phyloP scores from a whole-genome alignment of 2,329 filamentous ascomycete species.

The Claviceps spartinae region DNA sequence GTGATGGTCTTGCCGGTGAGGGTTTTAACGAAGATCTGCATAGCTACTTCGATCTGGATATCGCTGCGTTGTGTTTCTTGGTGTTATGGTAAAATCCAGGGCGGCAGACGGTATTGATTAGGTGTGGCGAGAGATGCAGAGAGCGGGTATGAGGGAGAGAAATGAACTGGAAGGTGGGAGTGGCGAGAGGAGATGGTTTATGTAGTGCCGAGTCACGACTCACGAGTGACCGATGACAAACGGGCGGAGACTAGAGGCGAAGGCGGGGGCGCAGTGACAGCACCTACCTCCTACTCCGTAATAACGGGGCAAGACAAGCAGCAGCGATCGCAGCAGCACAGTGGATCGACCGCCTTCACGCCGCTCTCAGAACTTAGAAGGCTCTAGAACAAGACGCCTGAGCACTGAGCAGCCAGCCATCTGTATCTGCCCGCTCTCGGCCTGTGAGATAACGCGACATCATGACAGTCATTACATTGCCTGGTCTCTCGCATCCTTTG shows the following conservation, averaged over 20 bases:
- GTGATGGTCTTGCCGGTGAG: slow-evolving; percentile 55
- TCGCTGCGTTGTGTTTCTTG: slow-evolving; percentile 2
- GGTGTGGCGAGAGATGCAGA: slow-evolving; percentile 4
- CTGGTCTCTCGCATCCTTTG: no score
- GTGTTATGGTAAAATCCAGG: slow-evolving; percentile 4
- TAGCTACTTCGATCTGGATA: slow-evolving; percentile 6
- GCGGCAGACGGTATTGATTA: slow-evolving; percentile 4
- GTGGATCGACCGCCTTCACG: not conserved
- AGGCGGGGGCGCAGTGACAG: slow-evolving; percentile 16
- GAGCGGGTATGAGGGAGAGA: slow-evolving; percentile 3
- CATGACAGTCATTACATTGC: no score
- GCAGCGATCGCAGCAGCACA: not conserved
- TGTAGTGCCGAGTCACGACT: slow-evolving; percentile 10
- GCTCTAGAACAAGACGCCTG: slow-evolving; percentile 21
- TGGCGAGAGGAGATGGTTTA: slow-evolving; percentile 17
- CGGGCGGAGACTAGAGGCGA: slow-evolving; percentile 11
- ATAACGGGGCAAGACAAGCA: slow-evolving; percentile 10
- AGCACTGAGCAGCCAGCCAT: not conserved
- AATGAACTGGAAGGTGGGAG: slow-evolving; percentile 5
- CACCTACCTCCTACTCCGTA: slow-evolving; percentile 1
- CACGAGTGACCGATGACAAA: slow-evolving; percentile 7
- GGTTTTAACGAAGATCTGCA: slow-evolving; percentile 15
- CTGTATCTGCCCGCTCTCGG: not conserved
- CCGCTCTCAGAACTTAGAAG: slow-evolving; percentile 21
- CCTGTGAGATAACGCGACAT: no score